phyloP scores from a whole-genome alignment of 805 yeast genomes.

The Yarrowia sp. region DNA sequence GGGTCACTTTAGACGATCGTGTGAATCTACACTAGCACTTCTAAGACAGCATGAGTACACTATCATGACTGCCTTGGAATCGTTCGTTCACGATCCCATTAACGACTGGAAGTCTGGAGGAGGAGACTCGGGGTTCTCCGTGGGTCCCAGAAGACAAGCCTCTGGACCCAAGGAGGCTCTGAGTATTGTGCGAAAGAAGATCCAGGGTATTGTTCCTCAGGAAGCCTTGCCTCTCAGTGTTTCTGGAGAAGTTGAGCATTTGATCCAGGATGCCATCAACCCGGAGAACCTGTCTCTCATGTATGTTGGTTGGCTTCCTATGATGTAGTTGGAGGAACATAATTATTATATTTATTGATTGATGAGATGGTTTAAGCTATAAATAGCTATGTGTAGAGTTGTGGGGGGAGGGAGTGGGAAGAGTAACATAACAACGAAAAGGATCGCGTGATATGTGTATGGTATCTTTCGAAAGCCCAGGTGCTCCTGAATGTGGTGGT shows the following conservation, averaged over 20 bases:
- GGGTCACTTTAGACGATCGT: conserved; percentile 83
- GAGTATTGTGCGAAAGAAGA: conserved; percentile 74
- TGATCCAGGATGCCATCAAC: conserved; percentile 82
- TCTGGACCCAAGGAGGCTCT: conserved; percentile 69
- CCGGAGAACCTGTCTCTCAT: conserved; percentile 74
- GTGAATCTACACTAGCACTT: conserved; percentile 80
- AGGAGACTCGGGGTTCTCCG: conserved; percentile 22
- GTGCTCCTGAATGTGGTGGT: too few species aligned
- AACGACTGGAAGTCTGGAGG: conserved; percentile 70
- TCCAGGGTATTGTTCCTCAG: conserved; percentile 79
- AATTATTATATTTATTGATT: too few species aligned
- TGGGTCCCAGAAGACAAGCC: conserved; percentile 45
- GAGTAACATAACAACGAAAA: too few species aligned
- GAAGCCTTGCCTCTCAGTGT: conserved; percentile 89
- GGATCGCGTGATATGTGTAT: too few species aligned
- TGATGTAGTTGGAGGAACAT: conserved; percentile 43
- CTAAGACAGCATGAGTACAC: conserved; percentile 81
- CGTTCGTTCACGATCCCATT: conserved; percentile 90
- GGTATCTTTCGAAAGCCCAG: too few species aligned
- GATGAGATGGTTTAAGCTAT: too few species aligned
- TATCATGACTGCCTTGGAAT: conserved; percentile 87
- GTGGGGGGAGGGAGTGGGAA: too few species aligned
- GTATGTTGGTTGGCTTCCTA: conserved; percentile 95
- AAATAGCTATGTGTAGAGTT: too few species aligned
- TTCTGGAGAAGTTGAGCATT: conserved; percentile 88